These are phyloP conservation scores for Crithidia acanthocephali DNA, from an alignment of 208 protist species.

Conservation along the genomic window DNA sequence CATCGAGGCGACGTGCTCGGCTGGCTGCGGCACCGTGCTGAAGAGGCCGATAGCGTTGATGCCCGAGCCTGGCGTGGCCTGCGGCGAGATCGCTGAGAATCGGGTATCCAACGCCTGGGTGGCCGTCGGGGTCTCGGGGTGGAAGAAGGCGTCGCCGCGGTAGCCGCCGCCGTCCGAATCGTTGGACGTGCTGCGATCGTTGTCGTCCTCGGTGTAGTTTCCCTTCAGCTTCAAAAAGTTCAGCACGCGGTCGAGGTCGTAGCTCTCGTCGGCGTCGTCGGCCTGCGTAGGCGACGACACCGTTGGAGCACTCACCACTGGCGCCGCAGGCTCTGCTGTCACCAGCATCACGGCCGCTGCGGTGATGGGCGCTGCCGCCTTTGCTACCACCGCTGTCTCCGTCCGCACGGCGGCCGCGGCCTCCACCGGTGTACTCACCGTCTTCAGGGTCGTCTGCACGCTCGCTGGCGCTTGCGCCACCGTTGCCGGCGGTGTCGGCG, in stretches of 20 bases:
- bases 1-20: not conserved
- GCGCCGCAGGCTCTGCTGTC: not conserved
- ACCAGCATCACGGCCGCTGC: not conserved
- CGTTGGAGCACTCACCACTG: not conserved
- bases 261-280: constrained; percentile 26
- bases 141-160: constrained; percentile 16
- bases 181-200: constrained; percentile 17
- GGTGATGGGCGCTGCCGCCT: not conserved
- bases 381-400: not conserved
- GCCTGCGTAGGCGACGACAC: not conserved
- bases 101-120: not conserved
- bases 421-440: not conserved
- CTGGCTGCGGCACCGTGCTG: constrained; percentile 13
- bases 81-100: constrained; percentile 3
- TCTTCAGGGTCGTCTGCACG: too few species aligned
- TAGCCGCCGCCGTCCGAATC: constrained; percentile 5
- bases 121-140: constrained; percentile 8
- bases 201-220: constrained; percentile 19
- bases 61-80: not conserved
- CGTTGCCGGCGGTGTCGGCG: not conserved
- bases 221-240: constrained; percentile 28
- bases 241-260: constrained; percentile 32
- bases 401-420: not conserved
- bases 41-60: constrained; percentile 3
- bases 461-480: too few species aligned